Percentiles rank a stretch among this genome's conserved stretches.
phyloP scores from a whole-genome alignment of 495 filamentous ascomycete genomes.

The Penicillium daleae region DNA sequence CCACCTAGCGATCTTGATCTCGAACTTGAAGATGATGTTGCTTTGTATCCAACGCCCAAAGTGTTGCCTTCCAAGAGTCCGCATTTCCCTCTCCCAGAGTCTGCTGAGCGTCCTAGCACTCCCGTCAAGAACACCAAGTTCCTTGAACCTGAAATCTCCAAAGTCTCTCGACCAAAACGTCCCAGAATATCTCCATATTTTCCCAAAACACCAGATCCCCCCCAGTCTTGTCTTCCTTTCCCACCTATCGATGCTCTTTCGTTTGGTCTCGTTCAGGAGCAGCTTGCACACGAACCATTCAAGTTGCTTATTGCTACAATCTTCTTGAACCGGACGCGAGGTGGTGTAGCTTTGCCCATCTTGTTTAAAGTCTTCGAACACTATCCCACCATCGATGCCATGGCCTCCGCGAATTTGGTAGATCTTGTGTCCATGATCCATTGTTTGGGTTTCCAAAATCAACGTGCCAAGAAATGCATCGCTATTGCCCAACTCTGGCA shows the following conservation, averaged over 20 bases:
- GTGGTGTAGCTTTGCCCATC: slow-evolving; percentile 73
- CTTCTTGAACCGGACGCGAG: slow-evolving; percentile 82
- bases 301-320: slow-evolving; percentile 74
- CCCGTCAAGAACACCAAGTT: slow-evolving; percentile 10
- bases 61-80: slow-evolving; percentile 4
- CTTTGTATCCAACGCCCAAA: not conserved
- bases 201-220: slow-evolving; percentile 43
- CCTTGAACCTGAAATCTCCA: slow-evolving; percentile 11
- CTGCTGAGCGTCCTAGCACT: slow-evolving; percentile 2
- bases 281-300: slow-evolving; percentile 71
- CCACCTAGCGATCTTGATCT: slow-evolving; percentile 33
- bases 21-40: slow-evolving; percentile 18
- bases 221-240: slow-evolving; percentile 68
- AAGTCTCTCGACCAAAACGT: slow-evolving; percentile 26
- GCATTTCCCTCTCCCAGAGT: not conserved
- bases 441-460: slow-evolving; percentile 75
- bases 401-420: slow-evolving; percentile 60
- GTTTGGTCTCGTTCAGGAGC: slow-evolving; percentile 87
- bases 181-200: slow-evolving; percentile 55
- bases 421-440: slow-evolving; percentile 67
- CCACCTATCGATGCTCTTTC: slow-evolving; percentile 62
- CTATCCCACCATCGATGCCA: slow-evolving; percentile 68
- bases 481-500: slow-evolving; percentile 74
- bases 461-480: slow-evolving; percentile 63
- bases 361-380: slow-evolving; percentile 67